Conservation (phyloP, 352 stramenopile species). For the Thalassiosira sp. region DNA sequence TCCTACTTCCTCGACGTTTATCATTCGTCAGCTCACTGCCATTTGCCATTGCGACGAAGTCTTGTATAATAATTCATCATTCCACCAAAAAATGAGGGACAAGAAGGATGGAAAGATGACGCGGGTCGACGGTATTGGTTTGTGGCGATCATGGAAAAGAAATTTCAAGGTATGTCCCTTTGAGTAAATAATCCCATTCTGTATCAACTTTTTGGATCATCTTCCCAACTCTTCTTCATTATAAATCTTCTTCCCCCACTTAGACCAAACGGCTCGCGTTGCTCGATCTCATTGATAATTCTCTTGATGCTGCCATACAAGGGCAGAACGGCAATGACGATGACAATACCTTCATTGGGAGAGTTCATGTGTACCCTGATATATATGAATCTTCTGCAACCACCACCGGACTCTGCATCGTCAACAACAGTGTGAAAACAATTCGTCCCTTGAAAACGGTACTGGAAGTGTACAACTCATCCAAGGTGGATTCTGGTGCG, state of each 20-base stretch:
- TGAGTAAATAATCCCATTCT: no score
- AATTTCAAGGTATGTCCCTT: no score
- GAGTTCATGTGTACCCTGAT: conserved; percentile 45
- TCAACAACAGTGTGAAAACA: conserved; percentile 49
- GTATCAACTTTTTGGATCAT: no score
- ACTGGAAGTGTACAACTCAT: conserved; percentile 59
- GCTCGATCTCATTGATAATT: conserved; percentile 76
- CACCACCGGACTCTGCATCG: conserved; percentile 51
- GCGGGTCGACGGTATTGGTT: conserved; percentile 52
- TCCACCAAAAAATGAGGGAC: no score
- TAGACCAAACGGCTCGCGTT: conserved; percentile 52
- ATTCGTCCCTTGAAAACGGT: conserved; percentile 53
- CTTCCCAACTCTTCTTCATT: no score
- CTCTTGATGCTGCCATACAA: conserved; percentile 57
- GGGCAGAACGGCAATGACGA: conserved; percentile 1
- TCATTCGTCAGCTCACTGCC: no score
- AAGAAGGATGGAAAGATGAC: conserved; percentile 15
- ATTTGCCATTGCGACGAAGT: no score
- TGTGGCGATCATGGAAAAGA: conserved; percentile 62
- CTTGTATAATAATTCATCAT: no score
- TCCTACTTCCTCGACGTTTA: no score
- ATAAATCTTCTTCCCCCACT: no score
- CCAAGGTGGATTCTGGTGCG: conserved; percentile 43
- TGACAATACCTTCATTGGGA: conserved; percentile 14
- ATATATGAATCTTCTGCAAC: conserved; percentile 3